Evolutionary conservation across 768 basidiomycete species (phyloP), one percentile per base, ranked within the genome.

Genomic region (Tephrocybe sp.): DNA sequence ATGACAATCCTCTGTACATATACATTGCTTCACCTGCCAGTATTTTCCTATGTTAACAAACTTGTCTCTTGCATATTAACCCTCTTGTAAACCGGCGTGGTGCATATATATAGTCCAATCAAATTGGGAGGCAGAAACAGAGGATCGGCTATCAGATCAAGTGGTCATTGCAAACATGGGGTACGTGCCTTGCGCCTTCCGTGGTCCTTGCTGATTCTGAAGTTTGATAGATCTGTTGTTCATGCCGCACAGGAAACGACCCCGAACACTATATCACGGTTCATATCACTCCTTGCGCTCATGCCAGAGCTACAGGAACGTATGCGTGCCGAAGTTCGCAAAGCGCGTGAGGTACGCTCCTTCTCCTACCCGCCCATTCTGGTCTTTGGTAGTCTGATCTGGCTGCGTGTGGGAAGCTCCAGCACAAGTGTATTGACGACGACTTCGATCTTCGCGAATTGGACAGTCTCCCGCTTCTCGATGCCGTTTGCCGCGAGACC

Each of bases 401-500:
- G n/a, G n/a, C n/a, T n/a, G n/a, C n/a, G n/a, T n/a, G n/a, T n/a
- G n/a, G n/a, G n/a, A n/a, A n/a, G n/a, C n/a, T n/a, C 22, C 24
- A 44, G 46, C 44, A 15, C 3, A 64, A 60, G 38, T 60, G 60
- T n/a, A 51, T 48, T 5, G 51, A 57, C 18, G 62, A 61, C 3
- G 62, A 68, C 40, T 48, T 75, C 13, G 54, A 60, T 18, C 75
- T 68, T 52, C 69, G 73, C 42, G 64, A 66, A 5, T 60, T 79
- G 8, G 62, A 69, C 22, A 59, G 35, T 27, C 62, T 75, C 2
- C 69, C 68, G 1, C 61, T 65, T 34, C 58, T 73, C 13, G 72
- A 76, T 49, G 68, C 69, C 0, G 60, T 74, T 3, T 68, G 68
- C 49, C 56, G 66, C 12, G 71, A 75, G 54, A 71, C 70, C 7